Conservation (phyloP, 2,329 filamentous ascomycete genomes). For the Monilinia fructicola region DNA sequence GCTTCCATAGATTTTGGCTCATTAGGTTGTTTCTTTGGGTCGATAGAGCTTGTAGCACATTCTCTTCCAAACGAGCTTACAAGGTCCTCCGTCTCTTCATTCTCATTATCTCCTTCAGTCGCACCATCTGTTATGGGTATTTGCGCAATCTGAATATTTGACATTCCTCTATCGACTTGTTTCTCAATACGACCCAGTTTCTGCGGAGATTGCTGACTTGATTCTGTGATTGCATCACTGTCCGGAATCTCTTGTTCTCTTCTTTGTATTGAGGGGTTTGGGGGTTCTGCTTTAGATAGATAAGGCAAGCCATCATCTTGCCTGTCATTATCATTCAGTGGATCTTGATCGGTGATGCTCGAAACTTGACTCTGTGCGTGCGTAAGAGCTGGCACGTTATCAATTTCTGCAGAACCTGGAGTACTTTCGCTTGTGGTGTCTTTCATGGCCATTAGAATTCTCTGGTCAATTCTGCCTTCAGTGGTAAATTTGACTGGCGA, state of each 20-base stretch:
- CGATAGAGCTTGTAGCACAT: slow-evolving; percentile 18
- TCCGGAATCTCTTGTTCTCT: slow-evolving; percentile 22
- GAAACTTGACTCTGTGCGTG: neutral
- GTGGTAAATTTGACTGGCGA: neutral
- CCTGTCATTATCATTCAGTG: neutral
- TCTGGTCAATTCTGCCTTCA: neutral
- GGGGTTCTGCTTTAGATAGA: neutral
- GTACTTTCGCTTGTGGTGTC: neutral
- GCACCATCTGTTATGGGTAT: neutral
- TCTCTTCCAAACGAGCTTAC: slow-evolving; percentile 20
- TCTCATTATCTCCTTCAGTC: neutral
- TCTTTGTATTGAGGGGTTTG: neutral
- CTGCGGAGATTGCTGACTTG: slow-evolving; percentile 13
- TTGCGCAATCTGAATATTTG: neutral
- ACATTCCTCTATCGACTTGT: neutral
- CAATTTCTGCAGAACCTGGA: neutral
- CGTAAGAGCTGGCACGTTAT: neutral
- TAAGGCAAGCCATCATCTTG: slow-evolving; percentile 4
- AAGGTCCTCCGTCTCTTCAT: neutral
- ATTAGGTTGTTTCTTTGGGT: slow-evolving; percentile 4
- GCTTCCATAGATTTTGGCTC: neutral
- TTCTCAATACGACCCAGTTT: neutral
- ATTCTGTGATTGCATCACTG: slow-evolving; percentile 21
- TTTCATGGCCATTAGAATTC: neutral
- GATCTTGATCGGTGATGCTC: neutral